A percentile compares a stretch with the other conserved stretches of the same genome.
phyloP scores from a whole-genome alignment of 2,329 filamentous ascomycete genomes.

The Podosphaera leucotricha region DNA sequence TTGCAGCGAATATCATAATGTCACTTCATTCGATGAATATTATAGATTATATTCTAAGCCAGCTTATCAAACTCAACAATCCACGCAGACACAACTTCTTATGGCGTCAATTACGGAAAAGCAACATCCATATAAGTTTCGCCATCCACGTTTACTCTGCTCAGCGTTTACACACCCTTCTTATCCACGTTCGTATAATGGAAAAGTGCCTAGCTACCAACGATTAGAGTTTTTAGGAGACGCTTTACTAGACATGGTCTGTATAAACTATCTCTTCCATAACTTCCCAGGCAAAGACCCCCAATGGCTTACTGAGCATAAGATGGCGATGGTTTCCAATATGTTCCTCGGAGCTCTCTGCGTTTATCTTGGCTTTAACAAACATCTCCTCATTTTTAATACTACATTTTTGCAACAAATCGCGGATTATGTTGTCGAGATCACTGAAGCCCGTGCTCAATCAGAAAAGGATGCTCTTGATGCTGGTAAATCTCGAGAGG shows the following conservation, averaged over 20 bases:
- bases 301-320: conserved; percentile 95
- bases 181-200: conserved; percentile 46
- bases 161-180: conserved; percentile 82
- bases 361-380: conserved; percentile 55
- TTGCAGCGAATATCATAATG: conserved; percentile 41
- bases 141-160: conserved; percentile 48
- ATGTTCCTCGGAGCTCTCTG: conserved; percentile 71
- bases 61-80: conserved; percentile 37
- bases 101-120: conserved; percentile 40
- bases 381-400: conserved; percentile 37
- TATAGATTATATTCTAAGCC: conserved; percentile 43
- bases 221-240: conserved; percentile 84
- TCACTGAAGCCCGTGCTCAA: conserved; percentile 27
- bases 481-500: conserved; percentile 16
- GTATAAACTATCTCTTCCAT: conserved; percentile 61
- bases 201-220: conserved; percentile 63
- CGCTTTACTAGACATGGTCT: conserved; percentile 64
- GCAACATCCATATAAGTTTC: conserved; percentile 40
- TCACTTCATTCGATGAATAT: conserved; percentile 51
- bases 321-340: conserved; percentile 98
- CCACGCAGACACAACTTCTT: conserved; percentile 44
- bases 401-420: conserved; percentile 22
- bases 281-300: conserved; percentile 59
- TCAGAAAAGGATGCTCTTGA: conserved; percentile 14
- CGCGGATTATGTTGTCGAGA: conserved; percentile 30